These are phyloP conservation scores for Pyrrhoderma noxium DNA, from an alignment of 1,284 basidiomycete genomes.

Conservation along the genomic window DNA sequence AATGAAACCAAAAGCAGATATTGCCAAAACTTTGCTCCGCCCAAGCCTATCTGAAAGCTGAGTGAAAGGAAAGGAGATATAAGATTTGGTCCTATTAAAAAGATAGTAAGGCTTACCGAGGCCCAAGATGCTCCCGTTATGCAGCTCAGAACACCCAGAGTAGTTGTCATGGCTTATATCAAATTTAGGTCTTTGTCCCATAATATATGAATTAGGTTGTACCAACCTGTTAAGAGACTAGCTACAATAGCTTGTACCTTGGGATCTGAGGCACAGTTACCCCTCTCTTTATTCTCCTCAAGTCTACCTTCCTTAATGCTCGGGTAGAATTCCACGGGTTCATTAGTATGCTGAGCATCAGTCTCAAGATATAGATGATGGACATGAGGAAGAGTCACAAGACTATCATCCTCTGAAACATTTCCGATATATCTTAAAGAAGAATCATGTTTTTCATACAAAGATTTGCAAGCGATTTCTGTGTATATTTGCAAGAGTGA, in stretches of 20 bases:
- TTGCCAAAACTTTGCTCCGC: slow-evolving; percentile 57
- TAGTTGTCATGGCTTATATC: slow-evolving; percentile 47
- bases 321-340: neutral
- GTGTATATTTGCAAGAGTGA: slow-evolving; percentile 62
- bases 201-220: slow-evolving; percentile 29
- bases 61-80: neutral
- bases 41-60: slow-evolving; percentile 78
- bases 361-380: neutral
- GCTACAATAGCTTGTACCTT: slow-evolving; percentile 68
- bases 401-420: no score
- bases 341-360: neutral
- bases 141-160: slow-evolving; percentile 65
- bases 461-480: slow-evolving; percentile 47
- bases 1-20: slow-evolving; percentile 58
- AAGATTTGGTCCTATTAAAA: neutral
- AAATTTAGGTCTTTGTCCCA: slow-evolving; percentile 12
- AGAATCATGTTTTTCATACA: slow-evolving; percentile 18
- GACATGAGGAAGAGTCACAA: neutral
- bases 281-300: neutral
- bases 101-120: slow-evolving; percentile 38
- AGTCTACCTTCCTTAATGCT: neutral
- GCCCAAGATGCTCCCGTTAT: slow-evolving; percentile 86
- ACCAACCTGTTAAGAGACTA: slow-evolving; percentile 42
- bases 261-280: slow-evolving; percentile 59
- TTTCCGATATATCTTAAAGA: no score